phyloP scores from a whole-genome alignment of 192 early-diverging fungal species.

The Linnemannia exigua region DNA sequence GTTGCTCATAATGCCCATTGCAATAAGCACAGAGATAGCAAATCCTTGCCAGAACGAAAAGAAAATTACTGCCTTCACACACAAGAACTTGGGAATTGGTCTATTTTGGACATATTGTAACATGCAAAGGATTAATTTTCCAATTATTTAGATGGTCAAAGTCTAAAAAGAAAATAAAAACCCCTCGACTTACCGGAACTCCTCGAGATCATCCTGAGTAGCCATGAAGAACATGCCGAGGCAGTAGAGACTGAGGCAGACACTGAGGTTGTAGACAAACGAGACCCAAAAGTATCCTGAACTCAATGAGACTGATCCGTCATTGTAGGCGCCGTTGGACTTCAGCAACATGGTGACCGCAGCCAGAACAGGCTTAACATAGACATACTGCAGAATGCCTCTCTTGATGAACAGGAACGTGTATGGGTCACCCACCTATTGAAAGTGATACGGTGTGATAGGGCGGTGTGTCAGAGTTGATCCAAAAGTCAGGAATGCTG shows the following conservation, averaged over 20 bases:
- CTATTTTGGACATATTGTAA: conserved; percentile 42
- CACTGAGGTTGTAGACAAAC: conserved; percentile 89
- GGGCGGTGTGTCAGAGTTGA: not conserved
- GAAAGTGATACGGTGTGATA: not conserved
- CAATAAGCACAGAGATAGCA: conserved; percentile 84
- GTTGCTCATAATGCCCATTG: conserved; percentile 79
- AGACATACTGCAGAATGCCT: conserved; percentile 95
- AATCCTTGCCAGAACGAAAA: conserved; percentile 96
- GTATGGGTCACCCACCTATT: conserved; percentile 85
- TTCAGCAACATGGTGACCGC: conserved; percentile 86
- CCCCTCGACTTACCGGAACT: conserved; percentile 72
- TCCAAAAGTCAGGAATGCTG: not conserved
- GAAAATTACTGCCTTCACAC: conserved; percentile 94
- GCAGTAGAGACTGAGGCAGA: conserved; percentile 89
- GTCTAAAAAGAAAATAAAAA: conserved; percentile 8
- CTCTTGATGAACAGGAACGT: conserved; percentile 89
- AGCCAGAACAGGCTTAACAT: conserved; percentile 87
- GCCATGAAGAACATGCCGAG: conserved; percentile 90
- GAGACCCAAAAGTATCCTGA: conserved; percentile 87
- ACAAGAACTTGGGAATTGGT: conserved; percentile 95
- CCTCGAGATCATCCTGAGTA: conserved; percentile 78
- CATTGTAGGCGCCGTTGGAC: conserved; percentile 78
- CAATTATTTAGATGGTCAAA: too few relatives aligned
- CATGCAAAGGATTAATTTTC: not conserved
- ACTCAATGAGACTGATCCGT: conserved; percentile 79